phyloP scores from a whole-genome alignment of 176 grass and related monocot species.

The Leersia perrieri region DNA sequence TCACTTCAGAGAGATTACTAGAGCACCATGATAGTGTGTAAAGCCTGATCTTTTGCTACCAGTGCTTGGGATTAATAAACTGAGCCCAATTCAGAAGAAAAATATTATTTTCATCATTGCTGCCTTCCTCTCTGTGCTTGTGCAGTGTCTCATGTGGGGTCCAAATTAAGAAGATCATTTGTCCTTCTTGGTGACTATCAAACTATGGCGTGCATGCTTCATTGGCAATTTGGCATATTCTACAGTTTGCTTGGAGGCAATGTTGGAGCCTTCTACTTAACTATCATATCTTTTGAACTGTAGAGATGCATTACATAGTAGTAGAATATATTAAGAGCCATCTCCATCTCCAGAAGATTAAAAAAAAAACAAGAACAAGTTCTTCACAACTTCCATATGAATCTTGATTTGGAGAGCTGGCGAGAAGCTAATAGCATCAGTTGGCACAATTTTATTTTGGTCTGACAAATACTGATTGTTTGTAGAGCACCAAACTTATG shows the following conservation, averaged over 20 bases:
- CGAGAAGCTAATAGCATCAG: no score
- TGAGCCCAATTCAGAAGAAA: not conserved
- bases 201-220: not conserved
- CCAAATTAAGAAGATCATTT: conserved; percentile 4
- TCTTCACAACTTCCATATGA: not conserved
- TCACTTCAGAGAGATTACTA: not conserved
- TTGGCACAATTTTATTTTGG: not conserved
- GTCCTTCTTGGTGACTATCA: not conserved
- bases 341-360: not conserved
- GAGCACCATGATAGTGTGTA: not conserved
- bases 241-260: not conserved
- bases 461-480: not conserved
- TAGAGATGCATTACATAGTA: not conserved
- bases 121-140: not conserved
- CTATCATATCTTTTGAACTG: conserved; percentile 21
- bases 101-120: not conserved
- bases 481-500: not conserved
- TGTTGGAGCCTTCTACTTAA: not conserved
- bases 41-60: not conserved
- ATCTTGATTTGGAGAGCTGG: not conserved
- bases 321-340: not conserved
- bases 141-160: not conserved
- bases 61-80: not conserved
- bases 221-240: conserved; percentile 17
- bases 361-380: not conserved